Conservation (phyloP, 2,329 filamentous ascomycete species). For the Pezicula carpinea region DNA sequence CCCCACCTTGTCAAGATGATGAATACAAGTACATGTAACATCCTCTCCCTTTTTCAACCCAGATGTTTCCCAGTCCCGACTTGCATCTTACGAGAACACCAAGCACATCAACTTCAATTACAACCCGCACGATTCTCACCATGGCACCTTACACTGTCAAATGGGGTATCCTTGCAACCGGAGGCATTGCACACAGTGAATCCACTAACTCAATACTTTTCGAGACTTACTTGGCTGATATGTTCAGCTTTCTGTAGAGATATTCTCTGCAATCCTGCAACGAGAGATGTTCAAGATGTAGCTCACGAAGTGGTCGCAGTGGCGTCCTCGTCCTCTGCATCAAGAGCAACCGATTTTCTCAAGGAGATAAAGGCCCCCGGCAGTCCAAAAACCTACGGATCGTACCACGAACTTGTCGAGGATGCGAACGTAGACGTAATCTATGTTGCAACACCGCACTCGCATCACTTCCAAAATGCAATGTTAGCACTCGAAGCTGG, state of each 20-base stretch:
- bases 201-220: background rate
- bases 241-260: slow-evolving; percentile 53
- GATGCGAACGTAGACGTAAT: slow-evolving; percentile 63
- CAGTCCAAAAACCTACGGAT: slow-evolving; percentile 59
- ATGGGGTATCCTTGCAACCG: slow-evolving; percentile 32
- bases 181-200: slow-evolving; percentile 31
- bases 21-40: background rate
- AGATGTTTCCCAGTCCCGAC: too few relatives aligned
- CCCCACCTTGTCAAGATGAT: background rate
- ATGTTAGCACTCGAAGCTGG: slow-evolving; percentile 60
- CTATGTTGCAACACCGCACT: slow-evolving; percentile 69
- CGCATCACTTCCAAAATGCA: slow-evolving; percentile 67
- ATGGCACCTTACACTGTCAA: slow-evolving; percentile 26
- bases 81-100: background rate
- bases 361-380: slow-evolving; percentile 48
- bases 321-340: slow-evolving; percentile 57
- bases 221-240: slow-evolving; percentile 4
- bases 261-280: slow-evolving; percentile 55
- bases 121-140: background rate
- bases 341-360: slow-evolving; percentile 58
- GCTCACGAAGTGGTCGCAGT: slow-evolving; percentile 59
- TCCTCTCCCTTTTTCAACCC: background rate
- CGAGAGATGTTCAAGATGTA: slow-evolving; percentile 55
- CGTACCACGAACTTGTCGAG: slow-evolving; percentile 60
- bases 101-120: background rate